Evolutionary conservation across 306 rosid genomes (phyloP).

Genomic region (Casuarina cunninghamiana): DNA sequence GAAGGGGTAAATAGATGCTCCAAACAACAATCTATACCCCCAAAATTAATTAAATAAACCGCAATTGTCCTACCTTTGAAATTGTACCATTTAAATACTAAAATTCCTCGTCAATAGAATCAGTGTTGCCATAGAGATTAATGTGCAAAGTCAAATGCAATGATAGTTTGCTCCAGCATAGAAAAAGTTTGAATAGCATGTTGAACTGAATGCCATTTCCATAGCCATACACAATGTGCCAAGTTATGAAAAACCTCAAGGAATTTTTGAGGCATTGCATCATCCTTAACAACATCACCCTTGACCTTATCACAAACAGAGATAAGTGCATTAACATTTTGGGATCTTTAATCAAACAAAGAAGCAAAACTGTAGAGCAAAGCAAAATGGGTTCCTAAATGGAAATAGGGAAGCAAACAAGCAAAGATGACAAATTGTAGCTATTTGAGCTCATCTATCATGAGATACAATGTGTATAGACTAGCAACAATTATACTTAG

Average conservation of each 20-base stretch:
- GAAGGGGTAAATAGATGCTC: too few species aligned
- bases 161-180: too few species aligned
- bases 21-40: too few species aligned
- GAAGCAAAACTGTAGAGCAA: conserved; percentile 22
- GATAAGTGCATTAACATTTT: conserved; percentile 63
- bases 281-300: conserved; percentile 32
- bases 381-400: background rate
- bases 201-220: conserved; percentile 58
- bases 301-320: conserved; percentile 52
- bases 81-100: too few species aligned
- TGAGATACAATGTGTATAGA: background rate
- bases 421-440: background rate
- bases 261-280: conserved; percentile 40
- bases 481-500: background rate
- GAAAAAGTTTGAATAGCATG: background rate
- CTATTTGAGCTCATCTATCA: background rate
- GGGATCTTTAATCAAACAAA: conserved; percentile 64
- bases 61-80: too few species aligned
- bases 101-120: too few species aligned
- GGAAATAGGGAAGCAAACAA: background rate
- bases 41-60: too few species aligned
- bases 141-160: too few species aligned
- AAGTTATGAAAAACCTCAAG: conserved; percentile 55
- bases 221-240: conserved; percentile 63
- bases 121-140: too few species aligned